Conservation (phyloP, 768 basidiomycete genomes). For the Russula lepida region DNA sequence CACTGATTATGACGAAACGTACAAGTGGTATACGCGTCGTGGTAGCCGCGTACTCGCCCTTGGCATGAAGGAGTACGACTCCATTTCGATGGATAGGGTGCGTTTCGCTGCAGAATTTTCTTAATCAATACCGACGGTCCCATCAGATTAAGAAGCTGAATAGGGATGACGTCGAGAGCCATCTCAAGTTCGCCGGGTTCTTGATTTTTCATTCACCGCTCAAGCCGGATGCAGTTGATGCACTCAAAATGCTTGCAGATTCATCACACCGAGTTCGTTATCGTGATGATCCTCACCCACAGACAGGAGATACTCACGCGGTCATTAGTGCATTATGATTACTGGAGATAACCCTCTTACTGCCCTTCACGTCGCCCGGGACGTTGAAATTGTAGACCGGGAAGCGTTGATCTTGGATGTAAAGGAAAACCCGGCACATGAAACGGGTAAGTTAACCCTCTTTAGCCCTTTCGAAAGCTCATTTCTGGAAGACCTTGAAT, state of each 20-base stretch:
- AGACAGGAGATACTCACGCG: constrained; percentile 13
- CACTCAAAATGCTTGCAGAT: constrained; percentile 90
- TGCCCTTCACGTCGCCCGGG: constrained; percentile 89
- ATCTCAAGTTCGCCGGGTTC: constrained; percentile 86
- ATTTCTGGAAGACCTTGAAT: constrained; percentile 56
- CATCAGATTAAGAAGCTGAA: constrained; percentile 80
- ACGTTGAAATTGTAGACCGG: constrained; percentile 96
- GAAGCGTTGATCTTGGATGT: constrained; percentile 89
- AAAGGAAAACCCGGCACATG: constrained; percentile 66
- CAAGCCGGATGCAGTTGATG: constrained; percentile 84
- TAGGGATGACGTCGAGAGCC: constrained; percentile 71
- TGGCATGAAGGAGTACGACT: constrained; percentile 76
- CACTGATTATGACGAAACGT: constrained; percentile 82
- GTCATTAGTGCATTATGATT: constrained; percentile 88
- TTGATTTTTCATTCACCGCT: constrained; percentile 98
- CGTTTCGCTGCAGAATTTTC: constrained; percentile 14
- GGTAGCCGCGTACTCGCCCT: constrained; percentile 92
- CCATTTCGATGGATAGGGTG: constrained; percentile 64
- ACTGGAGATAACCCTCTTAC: constrained; percentile 98
- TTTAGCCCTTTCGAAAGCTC: background rate
- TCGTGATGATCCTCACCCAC: background rate
- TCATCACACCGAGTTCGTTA: constrained; percentile 86
- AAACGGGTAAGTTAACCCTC: constrained; percentile 45
- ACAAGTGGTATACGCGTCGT: constrained; percentile 87
- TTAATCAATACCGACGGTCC: background rate